Percentiles rank a stretch among this genome's conserved stretches.
phyloP scores from a whole-genome alignment of 805 yeast species.

The Zygoascus tannicola region DNA sequence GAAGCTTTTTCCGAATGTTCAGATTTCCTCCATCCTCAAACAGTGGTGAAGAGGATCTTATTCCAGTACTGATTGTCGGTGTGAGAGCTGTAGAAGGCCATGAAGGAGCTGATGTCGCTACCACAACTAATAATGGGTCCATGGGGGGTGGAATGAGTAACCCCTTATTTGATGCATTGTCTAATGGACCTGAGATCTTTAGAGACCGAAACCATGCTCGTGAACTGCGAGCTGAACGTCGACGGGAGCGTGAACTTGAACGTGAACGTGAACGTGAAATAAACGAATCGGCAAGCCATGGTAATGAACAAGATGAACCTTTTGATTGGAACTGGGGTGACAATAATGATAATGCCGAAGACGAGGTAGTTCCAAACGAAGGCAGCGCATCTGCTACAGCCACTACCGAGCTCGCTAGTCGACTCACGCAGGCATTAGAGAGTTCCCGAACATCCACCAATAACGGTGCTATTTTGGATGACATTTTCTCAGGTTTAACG shows the following conservation, averaged over 20 bases:
- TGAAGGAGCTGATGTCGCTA: slow-evolving; percentile 10
- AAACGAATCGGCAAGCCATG: no score
- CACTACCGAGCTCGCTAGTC: not conserved
- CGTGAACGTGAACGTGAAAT: slow-evolving; percentile 2
- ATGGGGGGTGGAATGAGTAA: not conserved
- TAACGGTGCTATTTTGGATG: not conserved
- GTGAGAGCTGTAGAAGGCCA: slow-evolving; percentile 34
- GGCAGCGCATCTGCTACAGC: not conserved
- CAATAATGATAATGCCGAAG: not conserved
- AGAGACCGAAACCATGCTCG: not conserved
- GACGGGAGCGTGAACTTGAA: slow-evolving; percentile 9
- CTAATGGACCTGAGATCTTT: not conserved
- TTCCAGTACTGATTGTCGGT: slow-evolving; percentile 44
- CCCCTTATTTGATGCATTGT: slow-evolving; percentile 14
- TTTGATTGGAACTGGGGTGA: not conserved
- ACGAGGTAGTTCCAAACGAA: not conserved
- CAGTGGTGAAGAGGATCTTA: slow-evolving; percentile 19
- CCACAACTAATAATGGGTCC: slow-evolving; percentile 7
- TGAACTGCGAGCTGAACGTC: not conserved
- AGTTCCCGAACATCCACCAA: not conserved
- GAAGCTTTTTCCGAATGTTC: slow-evolving; percentile 29
- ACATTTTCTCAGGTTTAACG: slow-evolving; percentile 1
- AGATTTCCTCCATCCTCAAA: slow-evolving; percentile 25
- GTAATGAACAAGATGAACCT: slow-evolving; percentile 5
- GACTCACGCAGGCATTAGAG: not conserved